Base-by-base conservation (phyloP, 2,329 filamentous ascomycete genomes). In the Aspergillus alliaceus region DNA sequence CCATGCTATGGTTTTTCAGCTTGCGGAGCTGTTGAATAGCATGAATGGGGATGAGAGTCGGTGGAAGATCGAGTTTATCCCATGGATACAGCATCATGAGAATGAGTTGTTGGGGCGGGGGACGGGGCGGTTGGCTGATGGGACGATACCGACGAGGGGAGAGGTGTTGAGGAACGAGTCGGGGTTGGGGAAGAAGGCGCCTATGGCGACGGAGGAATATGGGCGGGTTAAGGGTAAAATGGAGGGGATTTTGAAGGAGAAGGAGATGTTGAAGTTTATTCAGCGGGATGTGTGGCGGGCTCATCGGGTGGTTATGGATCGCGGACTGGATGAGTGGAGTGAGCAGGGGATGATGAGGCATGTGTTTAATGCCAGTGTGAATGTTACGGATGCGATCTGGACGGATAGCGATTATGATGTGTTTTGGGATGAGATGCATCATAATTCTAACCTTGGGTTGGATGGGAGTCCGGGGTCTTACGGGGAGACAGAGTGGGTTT, bases 341-440 rank as follows among this genome's bases (percentile, higher is more conserved):
- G 64, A 68, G 42, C 63, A 64, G 44, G 64, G 60, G 8, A 63
- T 64, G 58, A 66, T 69, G 48, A 72, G 73, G 5, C 61, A 76
- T 32, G 65, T 71, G 2, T 67, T 78, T 14, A 63, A 67, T 15
- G 67, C 72, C 0, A 70, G 71, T 37, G 64, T 70, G 9, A 77
- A 78, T 46, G 67, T 72, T 9, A 76, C 75, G 0, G 76, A 77
- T 18, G 67, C 72, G 39, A 69, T 74, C 25, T 68, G 68, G 31
- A 68, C 61, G 51, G 18, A 66, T 58, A 37, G 57, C 58, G 72
- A 73, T 56, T 73, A 73, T 48, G 66, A 72, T 32, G 58, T 72
- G 8, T 69, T 73, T 39, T 72, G 70, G 70, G 67, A 74, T 27
- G 69, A 73, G 51, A 62, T 69, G 58, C 64, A 70, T 50, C 70